Evolutionary conservation across 129 eudicot genomes (phyloP).

Genomic region (Heracleum sosnowskyi): DNA sequence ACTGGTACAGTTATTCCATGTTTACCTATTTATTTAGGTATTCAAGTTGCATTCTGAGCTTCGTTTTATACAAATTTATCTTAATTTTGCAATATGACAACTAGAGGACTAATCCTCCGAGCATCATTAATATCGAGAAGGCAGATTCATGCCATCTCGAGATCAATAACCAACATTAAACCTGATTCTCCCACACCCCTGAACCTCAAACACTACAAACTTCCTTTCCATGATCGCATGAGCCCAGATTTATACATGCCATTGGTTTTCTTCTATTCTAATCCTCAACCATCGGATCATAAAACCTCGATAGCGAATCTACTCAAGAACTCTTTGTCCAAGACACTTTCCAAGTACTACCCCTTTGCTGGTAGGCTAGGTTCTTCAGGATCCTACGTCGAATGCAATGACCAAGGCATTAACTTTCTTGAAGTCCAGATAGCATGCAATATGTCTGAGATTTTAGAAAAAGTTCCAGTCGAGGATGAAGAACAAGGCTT

Average conservation of each 20-base stretch:
- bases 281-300: neutral
- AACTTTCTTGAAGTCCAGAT: slow-evolving; percentile 19
- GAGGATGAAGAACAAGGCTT: slow-evolving; percentile 17
- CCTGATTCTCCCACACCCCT: slow-evolving; percentile 21
- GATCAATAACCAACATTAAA: slow-evolving; percentile 1
- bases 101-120: neutral
- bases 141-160: neutral
- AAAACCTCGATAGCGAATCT: neutral
- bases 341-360: slow-evolving; percentile 16
- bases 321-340: slow-evolving; percentile 6
- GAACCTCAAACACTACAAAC: slow-evolving; percentile 15
- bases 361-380: slow-evolving; percentile 19
- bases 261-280: neutral
- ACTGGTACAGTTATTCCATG: too few species aligned
- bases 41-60: neutral
- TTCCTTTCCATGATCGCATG: slow-evolving; percentile 6
- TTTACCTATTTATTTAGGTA: neutral
- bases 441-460: neutral
- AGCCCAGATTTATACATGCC: neutral
- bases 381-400: slow-evolving; percentile 7
- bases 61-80: too few species aligned
- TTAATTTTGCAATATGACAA: neutral
- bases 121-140: neutral
- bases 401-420: slow-evolving; percentile 21
- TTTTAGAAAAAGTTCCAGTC: neutral